These are phyloP conservation scores for Psophocarpus tetragonolobus DNA, from an alignment of 306 rosid genomes.

Conservation along the genomic window DNA sequence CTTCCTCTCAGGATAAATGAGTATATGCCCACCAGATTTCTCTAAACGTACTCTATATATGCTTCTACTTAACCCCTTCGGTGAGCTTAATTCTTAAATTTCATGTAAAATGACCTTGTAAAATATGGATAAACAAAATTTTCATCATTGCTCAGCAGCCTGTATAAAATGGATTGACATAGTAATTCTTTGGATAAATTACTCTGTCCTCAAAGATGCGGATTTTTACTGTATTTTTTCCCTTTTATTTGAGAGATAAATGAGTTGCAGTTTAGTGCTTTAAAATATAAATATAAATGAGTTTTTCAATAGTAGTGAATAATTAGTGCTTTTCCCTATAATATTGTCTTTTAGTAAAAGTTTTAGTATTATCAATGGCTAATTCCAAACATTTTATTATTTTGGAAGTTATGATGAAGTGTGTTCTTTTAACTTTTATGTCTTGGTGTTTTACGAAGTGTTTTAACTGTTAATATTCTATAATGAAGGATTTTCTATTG, in stretches of 20 bases:
- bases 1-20: conserved; percentile 68
- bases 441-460: no score
- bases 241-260: neutral
- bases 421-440: no score
- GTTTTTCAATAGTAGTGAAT: neutral
- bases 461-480: no score
- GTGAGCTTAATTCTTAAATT: neutral
- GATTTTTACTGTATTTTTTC: neutral
- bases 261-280: neutral
- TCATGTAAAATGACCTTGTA: conserved; percentile 9
- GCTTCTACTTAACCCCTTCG: conserved; percentile 25
- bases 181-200: conserved; percentile 11
- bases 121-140: conserved; percentile 24
- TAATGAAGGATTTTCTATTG: no score
- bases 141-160: conserved; percentile 3
- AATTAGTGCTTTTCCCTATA: neutral
- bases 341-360: neutral
- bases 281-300: neutral
- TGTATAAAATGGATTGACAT: conserved; percentile 30
- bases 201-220: neutral
- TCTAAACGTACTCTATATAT: conserved; percentile 18
- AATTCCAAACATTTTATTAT: neutral
- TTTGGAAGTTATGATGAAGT: neutral
- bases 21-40: conserved; percentile 67
- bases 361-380: neutral